Evolutionary conservation across 495 filamentous ascomycete species (phyloP), one percentile per base, ranked within the genome.

Genomic region (Staphylotrichum longicolle): DNA sequence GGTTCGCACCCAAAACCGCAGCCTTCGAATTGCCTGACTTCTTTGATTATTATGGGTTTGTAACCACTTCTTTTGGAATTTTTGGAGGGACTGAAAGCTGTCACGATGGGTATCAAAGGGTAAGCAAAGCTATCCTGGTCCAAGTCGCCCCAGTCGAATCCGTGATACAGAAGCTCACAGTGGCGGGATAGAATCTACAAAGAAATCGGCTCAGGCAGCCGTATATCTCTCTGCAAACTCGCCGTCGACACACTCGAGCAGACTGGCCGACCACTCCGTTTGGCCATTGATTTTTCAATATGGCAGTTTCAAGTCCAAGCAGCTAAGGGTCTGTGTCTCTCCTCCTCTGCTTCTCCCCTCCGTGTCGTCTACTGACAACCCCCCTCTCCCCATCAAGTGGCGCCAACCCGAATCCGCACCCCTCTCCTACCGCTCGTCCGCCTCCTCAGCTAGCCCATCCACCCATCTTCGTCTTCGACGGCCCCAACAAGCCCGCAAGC

Each of bases 301-400:
- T 99, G 95, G 95, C 87, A 96, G 30, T 98, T 96, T 68, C 94
- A 99, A 68, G 86, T 88, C 7, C 92, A 95, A 65, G 86, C 91
- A 7, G 87, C 89, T 15, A 84, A 88, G 72, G 92, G 82, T 82
- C 67, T 53, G 66, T 63, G 46, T 12, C 40, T 27, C 40, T n/a
- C 30, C 8, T 58, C 45, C 15, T 15, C 20, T 8, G 5, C 32
- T 33, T 33, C 5, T 14, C 37, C 47, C 34, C 64, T 2, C 47
- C 3, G 6, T 46, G 15, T 20, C 41, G 9, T 46, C 14, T n/a
- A 42, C 37, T 8, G 5, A 32, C 27, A n/a, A 53, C 27, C 5
- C 37, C 57, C 48, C 10, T 10, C 5, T 42, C 57, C 48, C 10
- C 37, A 10, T 1, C 37, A 39, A 86, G 94, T 30, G 95, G 95